Evolutionary conservation across 2,329 filamentous ascomycete genomes (phyloP), one percentile per base, ranked within the genome.

Genomic region (Alternaria sp.): DNA sequence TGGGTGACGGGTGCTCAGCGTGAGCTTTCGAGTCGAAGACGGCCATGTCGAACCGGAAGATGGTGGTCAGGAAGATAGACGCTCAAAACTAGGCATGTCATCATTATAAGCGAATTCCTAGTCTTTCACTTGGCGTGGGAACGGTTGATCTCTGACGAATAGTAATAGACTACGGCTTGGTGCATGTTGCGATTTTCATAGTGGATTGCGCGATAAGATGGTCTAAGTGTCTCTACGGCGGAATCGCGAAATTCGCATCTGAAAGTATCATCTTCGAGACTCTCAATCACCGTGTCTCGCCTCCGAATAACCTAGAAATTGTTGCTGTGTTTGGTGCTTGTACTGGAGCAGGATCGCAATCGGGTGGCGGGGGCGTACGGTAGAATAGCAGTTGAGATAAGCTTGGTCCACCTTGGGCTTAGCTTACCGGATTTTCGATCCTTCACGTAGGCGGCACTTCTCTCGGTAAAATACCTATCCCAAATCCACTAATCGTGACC

Each of bases 21-120:
- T 54, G 56, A 28, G 62, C 60, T 54, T 72, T 72, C 30, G 64
- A 63, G 51, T 72, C 67, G 56, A 63, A 66, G 28, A 66, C 52
- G 57, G 67, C 66, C 70, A 72, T 72, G 34, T 9, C 56, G 49
- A 46, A 45, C n/a, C 30, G 27, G 36, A 53, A 30, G 40, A 59
- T 44, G 53, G n/a, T 36, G 12, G 2, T 40, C 34, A 53, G 30
- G 22, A 38, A 28, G 28, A 52, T n/a, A 43, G 41, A 25, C 7
- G 28, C 40, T 27, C 49, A 22, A 18, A 40, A 36, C 45, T 18
- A 20, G 27, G 16, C 43, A 56, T 30, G 14, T 41, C 46, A 61
- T 57, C 30, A 49, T 59, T 65, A 60, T 62, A 64, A 64, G 58
- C 36, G 45, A 30, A 44, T 9, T 44, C 36, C 38, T 61, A 43